Conservation (phyloP, 495 filamentous ascomycete genomes). For the Rusavskia elegans region DNA sequence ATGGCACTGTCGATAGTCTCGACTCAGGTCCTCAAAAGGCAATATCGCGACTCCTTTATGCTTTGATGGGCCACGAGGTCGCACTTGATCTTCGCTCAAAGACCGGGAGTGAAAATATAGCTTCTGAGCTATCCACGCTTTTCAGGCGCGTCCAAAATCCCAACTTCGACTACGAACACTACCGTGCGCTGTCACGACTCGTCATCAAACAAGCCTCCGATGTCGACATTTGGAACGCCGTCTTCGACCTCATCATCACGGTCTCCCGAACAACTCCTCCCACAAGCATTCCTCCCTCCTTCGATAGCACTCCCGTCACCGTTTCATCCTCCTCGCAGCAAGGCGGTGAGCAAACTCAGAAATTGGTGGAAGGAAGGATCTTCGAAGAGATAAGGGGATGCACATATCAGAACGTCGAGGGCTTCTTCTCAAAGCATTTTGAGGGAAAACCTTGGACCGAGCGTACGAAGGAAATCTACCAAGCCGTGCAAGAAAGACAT, state of each 20-base stretch:
- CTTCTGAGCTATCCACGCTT: constrained; percentile 6
- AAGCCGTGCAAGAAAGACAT: constrained; percentile 10
- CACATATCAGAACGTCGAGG: constrained; percentile 8
- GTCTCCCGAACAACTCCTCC: constrained; percentile 9
- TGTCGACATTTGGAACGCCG: constrained; percentile 10
- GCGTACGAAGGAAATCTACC: constrained; percentile 4
- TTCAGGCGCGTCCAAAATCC: constrained; percentile 3
- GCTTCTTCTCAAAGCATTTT: constrained; percentile 10
- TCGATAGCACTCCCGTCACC: constrained; percentile 10
- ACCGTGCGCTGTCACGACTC: constrained; percentile 4
- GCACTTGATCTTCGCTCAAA: constrained; percentile 8
- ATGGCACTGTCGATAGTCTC: neutral
- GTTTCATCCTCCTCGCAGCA: constrained; percentile 7
- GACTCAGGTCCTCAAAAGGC: constrained; percentile 1
- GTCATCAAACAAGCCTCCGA: constrained; percentile 9
- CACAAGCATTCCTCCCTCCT: constrained; percentile 10
- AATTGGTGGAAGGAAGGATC: constrained; percentile 4
- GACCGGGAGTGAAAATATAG: constrained; percentile 5
- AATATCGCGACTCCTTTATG: constrained; percentile 1
- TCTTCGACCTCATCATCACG: constrained; percentile 9
- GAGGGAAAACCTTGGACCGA: constrained; percentile 4
- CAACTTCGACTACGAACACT: constrained; percentile 7
- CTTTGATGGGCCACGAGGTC: constrained; percentile 10
- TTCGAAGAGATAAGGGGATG: constrained; percentile 9
- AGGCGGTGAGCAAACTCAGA: constrained; percentile 9